Conservation (phyloP, 176 grass and related monocot species). For the Phoenix dactylifera region DNA sequence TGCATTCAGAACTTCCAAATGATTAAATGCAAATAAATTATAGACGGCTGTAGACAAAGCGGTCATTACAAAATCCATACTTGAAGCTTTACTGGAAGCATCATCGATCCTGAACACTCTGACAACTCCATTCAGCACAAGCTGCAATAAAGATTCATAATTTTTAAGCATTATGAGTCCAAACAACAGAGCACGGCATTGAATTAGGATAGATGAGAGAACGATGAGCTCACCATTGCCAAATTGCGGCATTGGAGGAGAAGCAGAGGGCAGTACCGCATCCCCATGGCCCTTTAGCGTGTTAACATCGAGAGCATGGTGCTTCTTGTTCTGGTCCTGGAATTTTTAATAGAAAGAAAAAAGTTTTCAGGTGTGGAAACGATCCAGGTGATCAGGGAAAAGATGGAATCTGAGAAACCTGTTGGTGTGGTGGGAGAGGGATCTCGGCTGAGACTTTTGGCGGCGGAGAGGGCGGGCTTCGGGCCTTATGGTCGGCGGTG, state of each 20-base stretch:
- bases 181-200: no score
- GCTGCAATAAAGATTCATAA: slow-evolving; percentile 25
- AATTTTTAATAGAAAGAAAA: neutral
- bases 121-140: slow-evolving; percentile 82
- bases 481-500: slow-evolving; percentile 21
- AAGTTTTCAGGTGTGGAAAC: neutral
- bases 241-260: slow-evolving; percentile 58
- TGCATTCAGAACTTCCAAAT: slow-evolving; percentile 14
- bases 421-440: neutral
- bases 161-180: no score
- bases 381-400: neutral
- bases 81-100: slow-evolving; percentile 93
- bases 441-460: slow-evolving; percentile 29
- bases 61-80: slow-evolving; percentile 20
- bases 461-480: slow-evolving; percentile 12
- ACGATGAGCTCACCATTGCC: slow-evolving; percentile 40
- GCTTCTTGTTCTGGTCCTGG: slow-evolving; percentile 74
- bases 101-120: slow-evolving; percentile 81
- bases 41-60: no score
- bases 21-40: neutral
- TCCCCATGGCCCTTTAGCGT: slow-evolving; percentile 78
- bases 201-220: neutral
- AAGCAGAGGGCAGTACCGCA: slow-evolving; percentile 66
- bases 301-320: slow-evolving; percentile 84
- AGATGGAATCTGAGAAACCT: no score